Base-by-base conservation (phyloP, 2,329 filamentous ascomycete species). In the Blastomyces parvus region DNA sequence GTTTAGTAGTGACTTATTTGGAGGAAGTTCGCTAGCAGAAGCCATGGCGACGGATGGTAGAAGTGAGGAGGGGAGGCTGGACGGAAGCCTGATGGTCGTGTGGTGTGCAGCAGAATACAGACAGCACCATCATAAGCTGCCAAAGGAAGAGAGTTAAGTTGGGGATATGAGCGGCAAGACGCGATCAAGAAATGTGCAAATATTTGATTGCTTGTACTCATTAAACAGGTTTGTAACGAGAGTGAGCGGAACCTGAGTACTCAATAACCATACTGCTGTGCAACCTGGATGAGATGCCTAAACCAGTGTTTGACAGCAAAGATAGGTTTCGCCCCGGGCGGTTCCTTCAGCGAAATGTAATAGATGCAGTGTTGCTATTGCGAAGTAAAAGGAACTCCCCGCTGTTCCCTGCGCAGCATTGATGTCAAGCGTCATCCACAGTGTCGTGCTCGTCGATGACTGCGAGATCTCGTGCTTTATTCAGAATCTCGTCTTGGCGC, bases 91-190 rank as follows among this genome's bases (percentile, higher is more conserved):
- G 33, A 1, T 56, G n/a, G 2, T n/a, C n/a, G 25, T 36, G 22
- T 36, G 22, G 19, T 38, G 48, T 33, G 27, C n/a, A 38, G 27
- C 13, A 19, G 22, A 27, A 19, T 2, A 1, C 30, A 27, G 59
- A 42, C 40, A 61, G 44, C 40, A 61, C 22, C 59, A 52, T 61
- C 44, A 53, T 61, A 52, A 33, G 30, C 22, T 9, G 36, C 13
- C n/a, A 53, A 53, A 6, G 30, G 30, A 61, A 33, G 44, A 33
- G 59, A 30, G 27, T 40, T 7, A 52, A 36, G 19, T 2, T 44
- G 59, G 17, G 36, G 44, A 50, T 9, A 38, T 53, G 19, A 22
- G 19, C 14, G 17, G 46, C 40, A 46, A 59, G 14, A 13, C 2
- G 14, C 40, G 7, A 22, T 14, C n/a, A 30, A 25, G 8, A 14